Evolutionary conservation across 768 basidiomycete species (phyloP).

Genomic region (Leucosporidium creatinivorum): DNA sequence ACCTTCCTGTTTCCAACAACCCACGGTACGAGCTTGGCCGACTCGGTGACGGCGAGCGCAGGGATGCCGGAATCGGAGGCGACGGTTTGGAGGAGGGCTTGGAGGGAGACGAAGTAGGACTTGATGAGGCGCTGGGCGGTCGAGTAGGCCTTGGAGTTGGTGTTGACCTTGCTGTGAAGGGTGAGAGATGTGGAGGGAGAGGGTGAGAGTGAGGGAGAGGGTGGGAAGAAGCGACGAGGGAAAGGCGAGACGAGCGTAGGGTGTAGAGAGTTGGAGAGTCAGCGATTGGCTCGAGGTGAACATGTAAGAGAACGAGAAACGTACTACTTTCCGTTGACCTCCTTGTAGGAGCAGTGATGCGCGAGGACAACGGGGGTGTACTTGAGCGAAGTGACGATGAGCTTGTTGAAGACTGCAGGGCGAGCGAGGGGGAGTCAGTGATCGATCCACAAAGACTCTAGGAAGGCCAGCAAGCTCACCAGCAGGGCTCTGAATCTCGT

Average conservation of each 20-base stretch:
- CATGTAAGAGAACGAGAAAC: conserved; percentile 38
- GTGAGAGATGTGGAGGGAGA: not conserved
- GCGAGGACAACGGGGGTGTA: conserved; percentile 84
- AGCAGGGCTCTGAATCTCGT: conserved; percentile 73
- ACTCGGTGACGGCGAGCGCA: conserved; percentile 68
- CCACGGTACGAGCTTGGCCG: conserved; percentile 82
- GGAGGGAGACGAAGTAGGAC: conserved; percentile 80
- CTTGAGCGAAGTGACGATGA: conserved; percentile 73
- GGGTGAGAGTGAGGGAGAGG: too few relatives aligned
- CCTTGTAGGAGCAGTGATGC: conserved; percentile 83
- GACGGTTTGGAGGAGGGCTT: conserved; percentile 65
- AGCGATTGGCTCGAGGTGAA: too few relatives aligned
- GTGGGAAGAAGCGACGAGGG: not conserved
- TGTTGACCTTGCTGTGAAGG: conserved; percentile 66
- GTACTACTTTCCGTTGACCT: conserved; percentile 76
- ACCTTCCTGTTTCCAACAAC: conserved; percentile 74
- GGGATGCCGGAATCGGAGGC: conserved; percentile 36
- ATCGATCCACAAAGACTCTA: not conserved
- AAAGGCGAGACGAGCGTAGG: not conserved
- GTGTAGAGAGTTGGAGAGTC: not conserved
- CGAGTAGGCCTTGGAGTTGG: conserved; percentile 72
- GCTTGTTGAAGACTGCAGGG: conserved; percentile 81
- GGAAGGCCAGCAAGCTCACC: conserved; percentile 48
- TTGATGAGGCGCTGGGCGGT: conserved; percentile 76
- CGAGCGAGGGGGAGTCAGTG: not conserved